Percentiles rank a stretch among this genome's conserved stretches.
phyloP scores from a whole-genome alignment of 2,329 filamentous ascomycete species.

The Akanthomyces muscarius region DNA sequence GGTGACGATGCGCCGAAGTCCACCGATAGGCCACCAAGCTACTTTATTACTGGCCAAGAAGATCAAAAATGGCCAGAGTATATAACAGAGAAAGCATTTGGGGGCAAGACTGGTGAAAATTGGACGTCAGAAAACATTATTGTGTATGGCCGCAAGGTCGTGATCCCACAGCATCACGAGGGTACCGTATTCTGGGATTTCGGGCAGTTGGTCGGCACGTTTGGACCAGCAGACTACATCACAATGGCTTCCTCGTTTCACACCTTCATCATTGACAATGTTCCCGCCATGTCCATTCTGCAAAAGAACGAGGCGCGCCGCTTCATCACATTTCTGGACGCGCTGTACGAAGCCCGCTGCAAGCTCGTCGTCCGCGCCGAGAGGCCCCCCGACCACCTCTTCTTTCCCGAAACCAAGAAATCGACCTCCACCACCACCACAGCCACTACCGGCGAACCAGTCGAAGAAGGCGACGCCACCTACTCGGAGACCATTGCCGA shows the following conservation, averaged over 20 bases:
- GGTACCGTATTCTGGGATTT: slow-evolving; percentile 66
- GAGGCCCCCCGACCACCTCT: slow-evolving; percentile 66
- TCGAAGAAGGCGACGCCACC: slow-evolving; percentile 34
- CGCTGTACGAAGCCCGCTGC: slow-evolving; percentile 76
- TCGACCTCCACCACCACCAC: not conserved
- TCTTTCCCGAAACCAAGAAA: slow-evolving; percentile 62
- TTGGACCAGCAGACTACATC: slow-evolving; percentile 80
- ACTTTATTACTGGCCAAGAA: slow-evolving; percentile 27
- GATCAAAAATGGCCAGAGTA: slow-evolving; percentile 28
- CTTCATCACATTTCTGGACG: slow-evolving; percentile 77
- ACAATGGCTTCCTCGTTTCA: slow-evolving; percentile 76
- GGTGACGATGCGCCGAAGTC: slow-evolving; percentile 21
- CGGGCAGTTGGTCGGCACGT: slow-evolving; percentile 59
- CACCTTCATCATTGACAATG: slow-evolving; percentile 67
- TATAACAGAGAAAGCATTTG: slow-evolving; percentile 25
- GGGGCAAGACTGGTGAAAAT: slow-evolving; percentile 23
- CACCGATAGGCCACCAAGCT: slow-evolving; percentile 28
- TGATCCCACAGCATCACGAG: slow-evolving; percentile 53
- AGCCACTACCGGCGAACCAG: not conserved
- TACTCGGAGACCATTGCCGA: slow-evolving; percentile 50
- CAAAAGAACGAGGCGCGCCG: slow-evolving; percentile 78
- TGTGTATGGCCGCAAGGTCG: slow-evolving; percentile 62
- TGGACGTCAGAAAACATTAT: slow-evolving; percentile 44
- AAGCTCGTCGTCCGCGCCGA: slow-evolving; percentile 67
- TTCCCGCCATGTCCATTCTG: slow-evolving; percentile 62